Evolutionary conservation across 345 rosid species (phyloP).

Genomic region (Theobroma cacao): DNA sequence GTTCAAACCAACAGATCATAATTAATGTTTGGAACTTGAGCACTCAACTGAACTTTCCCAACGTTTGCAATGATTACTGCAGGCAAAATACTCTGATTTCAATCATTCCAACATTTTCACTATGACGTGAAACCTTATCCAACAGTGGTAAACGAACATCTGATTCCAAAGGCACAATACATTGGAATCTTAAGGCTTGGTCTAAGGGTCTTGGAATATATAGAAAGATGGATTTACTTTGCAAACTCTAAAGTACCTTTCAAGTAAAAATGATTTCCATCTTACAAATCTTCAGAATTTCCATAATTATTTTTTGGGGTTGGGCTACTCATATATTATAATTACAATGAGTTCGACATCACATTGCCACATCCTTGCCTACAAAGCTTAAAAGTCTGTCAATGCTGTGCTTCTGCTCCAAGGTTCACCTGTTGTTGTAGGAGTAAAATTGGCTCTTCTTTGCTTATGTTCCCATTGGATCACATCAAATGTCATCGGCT

Average conservation of each 20-base stretch:
- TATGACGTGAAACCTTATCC: not conserved
- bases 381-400: not conserved
- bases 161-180: not conserved
- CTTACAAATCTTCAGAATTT: not conserved
- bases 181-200: not conserved
- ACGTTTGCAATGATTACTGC: not conserved
- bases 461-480: not conserved
- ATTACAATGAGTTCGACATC: not conserved
- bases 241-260: not conserved
- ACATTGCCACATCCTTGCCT: not conserved
- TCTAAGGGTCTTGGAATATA: not conserved
- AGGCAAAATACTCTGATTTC: not conserved
- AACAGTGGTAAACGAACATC: not conserved
- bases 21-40: constrained; percentile 4
- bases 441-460: not conserved
- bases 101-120: not conserved
- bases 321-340: not conserved
- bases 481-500: not conserved
- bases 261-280: not conserved
- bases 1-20: not conserved
- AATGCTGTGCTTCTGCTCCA: not conserved
- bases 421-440: not conserved
- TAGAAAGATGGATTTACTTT: not conserved
- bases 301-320: not conserved
- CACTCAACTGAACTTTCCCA: not conserved